A percentile compares a stretch with the other conserved stretches of the same genome.
phyloP scores from a whole-genome alignment of 768 basidiomycete species.

The Rhodotorula diobovata region DNA sequence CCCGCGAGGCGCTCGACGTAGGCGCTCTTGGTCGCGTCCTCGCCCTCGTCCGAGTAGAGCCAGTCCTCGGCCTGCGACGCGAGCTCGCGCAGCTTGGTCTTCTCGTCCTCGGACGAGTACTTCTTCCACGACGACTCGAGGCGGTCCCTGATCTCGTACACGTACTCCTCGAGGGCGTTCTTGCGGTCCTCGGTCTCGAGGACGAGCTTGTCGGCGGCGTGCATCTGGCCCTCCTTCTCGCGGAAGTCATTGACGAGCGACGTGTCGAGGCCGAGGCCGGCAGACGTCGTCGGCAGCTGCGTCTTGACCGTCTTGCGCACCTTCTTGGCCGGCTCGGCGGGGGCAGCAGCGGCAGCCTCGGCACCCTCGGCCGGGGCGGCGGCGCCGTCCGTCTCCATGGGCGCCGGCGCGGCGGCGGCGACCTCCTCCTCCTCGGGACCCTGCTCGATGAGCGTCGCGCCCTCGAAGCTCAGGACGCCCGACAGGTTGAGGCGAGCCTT shows the following conservation, averaged over 20 bases:
- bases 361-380: conserved; percentile 39
- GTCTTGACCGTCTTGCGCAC: conserved; percentile 83
- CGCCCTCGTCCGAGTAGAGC: conserved; percentile 88
- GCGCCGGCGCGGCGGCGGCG: conserved; percentile 51
- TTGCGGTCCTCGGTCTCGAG: conserved; percentile 98
- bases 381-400: conserved; percentile 63
- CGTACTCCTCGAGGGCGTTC: conserved; percentile 97
- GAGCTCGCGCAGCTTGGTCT: conserved; percentile 64
- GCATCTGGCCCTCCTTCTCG: conserved; percentile 85
- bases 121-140: conserved; percentile 79
- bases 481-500: conserved; percentile 82
- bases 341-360: conserved; percentile 31
- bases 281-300: conserved; percentile 69
- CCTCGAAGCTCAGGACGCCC: conserved; percentile 80
- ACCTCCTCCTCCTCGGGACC: conserved; percentile 61
- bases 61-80: conserved; percentile 84
- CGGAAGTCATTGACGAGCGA: conserved; percentile 60
- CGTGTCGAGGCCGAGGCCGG: conserved; percentile 63
- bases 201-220: conserved; percentile 87
- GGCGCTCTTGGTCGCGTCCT: conserved; percentile 92
- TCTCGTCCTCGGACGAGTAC: conserved; percentile 71
- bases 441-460: conserved; percentile 68
- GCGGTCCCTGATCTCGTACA: conserved; percentile 62
- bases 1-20: conserved; percentile 77
- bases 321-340: conserved; percentile 55